These are phyloP conservation scores for Blastocystis sp. DNA, from an alignment of 352 stramenopile genomes.

Conservation along the genomic window DNA sequence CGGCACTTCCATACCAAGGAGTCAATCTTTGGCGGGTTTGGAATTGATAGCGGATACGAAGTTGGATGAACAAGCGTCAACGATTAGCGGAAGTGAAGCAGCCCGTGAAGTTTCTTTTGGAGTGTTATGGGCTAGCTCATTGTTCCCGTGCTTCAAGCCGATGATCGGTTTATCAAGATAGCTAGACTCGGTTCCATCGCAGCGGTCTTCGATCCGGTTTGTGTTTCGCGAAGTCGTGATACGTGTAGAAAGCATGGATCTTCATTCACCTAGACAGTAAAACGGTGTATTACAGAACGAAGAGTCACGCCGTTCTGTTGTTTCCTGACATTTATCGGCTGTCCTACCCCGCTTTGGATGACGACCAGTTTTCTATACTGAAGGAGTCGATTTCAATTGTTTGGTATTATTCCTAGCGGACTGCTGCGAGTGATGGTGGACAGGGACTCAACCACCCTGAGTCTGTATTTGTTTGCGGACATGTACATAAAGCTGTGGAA, in stretches of 20 bases:
- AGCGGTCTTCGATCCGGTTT: no score
- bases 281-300: not conserved
- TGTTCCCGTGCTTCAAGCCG: not conserved
- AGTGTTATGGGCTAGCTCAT: not conserved
- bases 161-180: not conserved
- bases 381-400: not conserved
- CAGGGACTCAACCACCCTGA: not conserved
- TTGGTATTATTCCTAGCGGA: not conserved
- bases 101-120: not conserved
- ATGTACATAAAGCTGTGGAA: not conserved
- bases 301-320: not conserved
- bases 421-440: not conserved
- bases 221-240: not conserved
- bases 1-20: constrained; percentile 51
- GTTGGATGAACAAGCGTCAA: not conserved
- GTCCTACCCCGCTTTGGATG: not conserved
- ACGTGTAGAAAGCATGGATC: not conserved
- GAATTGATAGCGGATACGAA: not conserved
- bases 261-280: not conserved
- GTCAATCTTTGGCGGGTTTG: not conserved
- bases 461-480: not conserved
- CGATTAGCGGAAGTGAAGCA: not conserved
- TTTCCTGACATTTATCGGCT: not conserved
- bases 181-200: not conserved
- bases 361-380: not conserved